Conservation (phyloP, 768 basidiomycete genomes). For the Rubroboletus pulcherrimus region DNA sequence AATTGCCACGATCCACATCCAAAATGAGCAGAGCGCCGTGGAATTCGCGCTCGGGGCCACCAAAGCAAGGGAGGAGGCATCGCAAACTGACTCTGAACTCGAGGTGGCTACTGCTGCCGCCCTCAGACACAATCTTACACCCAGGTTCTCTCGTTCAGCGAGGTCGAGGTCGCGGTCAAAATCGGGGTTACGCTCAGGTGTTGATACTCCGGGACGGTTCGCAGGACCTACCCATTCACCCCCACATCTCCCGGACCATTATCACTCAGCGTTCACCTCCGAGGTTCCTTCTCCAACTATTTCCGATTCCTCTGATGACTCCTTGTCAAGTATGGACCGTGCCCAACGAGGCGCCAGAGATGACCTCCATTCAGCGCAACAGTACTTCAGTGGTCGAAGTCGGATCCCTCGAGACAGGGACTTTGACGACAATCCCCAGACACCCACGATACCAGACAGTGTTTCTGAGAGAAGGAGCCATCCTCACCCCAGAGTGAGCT, state of each 20-base stretch:
- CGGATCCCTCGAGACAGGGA: slow-evolving; percentile 62
- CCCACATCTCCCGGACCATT: slow-evolving; percentile 28
- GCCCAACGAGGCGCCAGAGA: slow-evolving; percentile 50
- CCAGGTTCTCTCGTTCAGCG: slow-evolving; percentile 24
- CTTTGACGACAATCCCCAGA: slow-evolving; percentile 53
- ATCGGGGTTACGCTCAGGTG: slow-evolving; percentile 49
- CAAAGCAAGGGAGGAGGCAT: slow-evolving; percentile 29
- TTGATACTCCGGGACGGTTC: slow-evolving; percentile 62
- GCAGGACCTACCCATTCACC: slow-evolving; percentile 50
- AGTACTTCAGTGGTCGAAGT: slow-evolving; percentile 43
- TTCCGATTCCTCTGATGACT: slow-evolving; percentile 39
- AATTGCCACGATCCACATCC: background rate
- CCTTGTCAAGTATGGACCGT: slow-evolving; percentile 32
- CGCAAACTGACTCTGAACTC: slow-evolving; percentile 27
- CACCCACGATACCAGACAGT: slow-evolving; percentile 52
- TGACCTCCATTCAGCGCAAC: slow-evolving; percentile 42
- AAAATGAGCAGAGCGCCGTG: slow-evolving; percentile 12
- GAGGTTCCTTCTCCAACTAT: slow-evolving; percentile 32
- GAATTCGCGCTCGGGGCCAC: slow-evolving; percentile 20
- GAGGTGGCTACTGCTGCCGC: slow-evolving; percentile 33
- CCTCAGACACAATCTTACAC: slow-evolving; percentile 30
- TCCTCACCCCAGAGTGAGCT: slow-evolving; percentile 8
- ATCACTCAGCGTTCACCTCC: slow-evolving; percentile 30
- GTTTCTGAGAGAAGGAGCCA: slow-evolving; percentile 12
- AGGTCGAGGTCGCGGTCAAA: slow-evolving; percentile 33